These are phyloP conservation scores for Fallopia convolvulus DNA, from an alignment of 148 eudicot species.

Conservation along the genomic window DNA sequence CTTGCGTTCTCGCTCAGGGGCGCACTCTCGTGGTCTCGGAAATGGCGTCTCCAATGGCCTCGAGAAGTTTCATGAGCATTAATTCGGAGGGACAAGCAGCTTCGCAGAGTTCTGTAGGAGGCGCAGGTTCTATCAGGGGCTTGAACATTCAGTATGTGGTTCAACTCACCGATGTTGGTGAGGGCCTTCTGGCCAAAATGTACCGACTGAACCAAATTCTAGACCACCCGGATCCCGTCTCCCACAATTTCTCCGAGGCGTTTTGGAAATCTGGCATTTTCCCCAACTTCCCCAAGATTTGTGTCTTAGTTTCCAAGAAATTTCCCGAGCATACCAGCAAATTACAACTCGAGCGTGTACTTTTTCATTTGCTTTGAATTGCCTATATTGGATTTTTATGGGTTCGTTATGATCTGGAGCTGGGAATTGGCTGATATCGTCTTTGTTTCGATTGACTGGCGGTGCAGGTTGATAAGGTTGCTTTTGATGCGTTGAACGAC, in stretches of 20 bases:
- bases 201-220: slow-evolving; percentile 82
- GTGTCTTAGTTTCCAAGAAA: slow-evolving; percentile 70
- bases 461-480: slow-evolving; percentile 77
- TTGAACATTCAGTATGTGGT: slow-evolving; percentile 87
- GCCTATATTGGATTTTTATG: not conserved
- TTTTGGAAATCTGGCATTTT: slow-evolving; percentile 92
- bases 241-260: slow-evolving; percentile 66
- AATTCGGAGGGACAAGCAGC: slow-evolving; percentile 39
- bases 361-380: slow-evolving; percentile 5
- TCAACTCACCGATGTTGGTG: slow-evolving; percentile 91
- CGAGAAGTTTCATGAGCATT: slow-evolving; percentile 35
- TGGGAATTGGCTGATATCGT: slow-evolving; percentile 11
- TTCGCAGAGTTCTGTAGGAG: slow-evolving; percentile 41
- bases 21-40: slow-evolving; percentile 22
- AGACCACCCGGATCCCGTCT: slow-evolving; percentile 79
- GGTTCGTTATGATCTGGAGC: not conserved
- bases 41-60: slow-evolving; percentile 32
- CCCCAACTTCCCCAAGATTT: slow-evolving; percentile 80
- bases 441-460: not conserved
- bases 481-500: slow-evolving; percentile 77
- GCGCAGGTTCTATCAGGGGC: slow-evolving; percentile 40
- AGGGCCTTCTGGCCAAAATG: slow-evolving; percentile 95
- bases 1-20: not conserved
- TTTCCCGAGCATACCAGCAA: slow-evolving; percentile 96
- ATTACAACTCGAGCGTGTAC: slow-evolving; percentile 87